Evolutionary conservation across 2,329 filamentous ascomycete genomes (phyloP).

Genomic region (Anisogramma anomala): DNA sequence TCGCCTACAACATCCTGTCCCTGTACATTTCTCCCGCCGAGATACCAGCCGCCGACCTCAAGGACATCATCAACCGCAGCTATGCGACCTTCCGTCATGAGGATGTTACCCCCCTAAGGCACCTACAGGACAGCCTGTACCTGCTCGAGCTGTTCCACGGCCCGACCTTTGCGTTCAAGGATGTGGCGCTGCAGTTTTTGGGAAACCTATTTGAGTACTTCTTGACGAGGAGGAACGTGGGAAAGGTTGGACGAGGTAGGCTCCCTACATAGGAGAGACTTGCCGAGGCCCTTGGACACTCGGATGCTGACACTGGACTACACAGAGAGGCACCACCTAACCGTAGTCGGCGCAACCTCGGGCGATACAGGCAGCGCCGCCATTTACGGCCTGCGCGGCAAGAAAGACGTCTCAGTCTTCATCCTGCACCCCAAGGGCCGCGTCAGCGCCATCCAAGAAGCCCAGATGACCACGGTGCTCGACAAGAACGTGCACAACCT

Average conservation of each 20-base stretch:
- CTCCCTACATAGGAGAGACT: no score
- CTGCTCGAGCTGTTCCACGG: constrained; percentile 94
- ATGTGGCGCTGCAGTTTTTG: constrained; percentile 84
- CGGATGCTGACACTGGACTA: constrained; percentile 15
- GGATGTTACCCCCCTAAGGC: constrained; percentile 67
- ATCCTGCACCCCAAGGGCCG: constrained; percentile 88
- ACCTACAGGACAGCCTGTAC: constrained; percentile 69
- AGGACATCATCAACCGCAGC: constrained; percentile 68
- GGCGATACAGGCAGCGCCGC: constrained; percentile 89
- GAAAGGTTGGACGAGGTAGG: constrained; percentile 48
- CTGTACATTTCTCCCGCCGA: constrained; percentile 78
- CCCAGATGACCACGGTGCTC: constrained; percentile 90
- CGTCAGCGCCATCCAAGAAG: constrained; percentile 84
- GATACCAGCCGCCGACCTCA: constrained; percentile 70
- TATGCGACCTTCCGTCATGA: constrained; percentile 80
- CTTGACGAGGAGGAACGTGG: constrained; percentile 59
- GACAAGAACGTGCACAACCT: constrained; percentile 91
- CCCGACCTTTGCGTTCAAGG: constrained; percentile 91
- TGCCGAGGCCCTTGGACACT: no score
- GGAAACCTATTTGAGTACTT: constrained; percentile 96
- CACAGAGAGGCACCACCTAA: constrained; percentile 63
- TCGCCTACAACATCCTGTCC: constrained; percentile 75
- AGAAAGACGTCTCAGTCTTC: constrained; percentile 94
- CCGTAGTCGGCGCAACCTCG: constrained; percentile 76
- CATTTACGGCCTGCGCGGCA: constrained; percentile 87